These are phyloP conservation scores for Lyophyllum shimeji DNA, from an alignment of 768 basidiomycete species.

Conservation along the genomic window DNA sequence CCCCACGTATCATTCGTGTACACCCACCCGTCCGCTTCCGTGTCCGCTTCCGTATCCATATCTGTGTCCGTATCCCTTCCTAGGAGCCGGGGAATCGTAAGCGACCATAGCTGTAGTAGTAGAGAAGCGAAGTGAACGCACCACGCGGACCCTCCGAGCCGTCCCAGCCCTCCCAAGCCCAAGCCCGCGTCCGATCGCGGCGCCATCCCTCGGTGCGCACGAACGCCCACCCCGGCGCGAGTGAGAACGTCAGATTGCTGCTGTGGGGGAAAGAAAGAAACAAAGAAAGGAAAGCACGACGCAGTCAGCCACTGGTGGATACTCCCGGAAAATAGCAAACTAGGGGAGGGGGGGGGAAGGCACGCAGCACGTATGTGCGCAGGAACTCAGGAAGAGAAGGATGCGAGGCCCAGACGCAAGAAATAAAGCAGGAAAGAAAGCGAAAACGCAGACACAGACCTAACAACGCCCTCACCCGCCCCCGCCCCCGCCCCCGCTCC, in stretches of 20 bases:
- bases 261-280: slow-evolving; percentile 34
- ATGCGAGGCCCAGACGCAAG: neutral
- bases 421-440: neutral
- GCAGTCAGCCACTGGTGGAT: slow-evolving; percentile 8
- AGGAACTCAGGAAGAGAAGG: neutral
- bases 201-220: slow-evolving; percentile 80
- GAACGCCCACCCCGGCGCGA: slow-evolving; percentile 74
- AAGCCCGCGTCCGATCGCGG: slow-evolving; percentile 56
- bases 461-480: slow-evolving; percentile 53
- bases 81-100: no score
- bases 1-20: slow-evolving; percentile 81
- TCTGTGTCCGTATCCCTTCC: no score
- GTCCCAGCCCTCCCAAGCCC: slow-evolving; percentile 45
- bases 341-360: neutral
- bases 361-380: neutral
- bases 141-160: neutral
- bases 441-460: slow-evolving; percentile 43
- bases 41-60: neutral
- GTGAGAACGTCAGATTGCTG: slow-evolving; percentile 79
- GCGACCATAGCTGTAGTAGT: no score
- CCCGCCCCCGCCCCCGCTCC: slow-evolving; percentile 41
- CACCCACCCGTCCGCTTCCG: slow-evolving; percentile 67
- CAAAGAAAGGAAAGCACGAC: no score
- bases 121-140: no score
- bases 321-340: slow-evolving; percentile 1